Base-by-base conservation (phyloP, 78 protist genomes). In the Dictyostelium discoideum region DNA sequence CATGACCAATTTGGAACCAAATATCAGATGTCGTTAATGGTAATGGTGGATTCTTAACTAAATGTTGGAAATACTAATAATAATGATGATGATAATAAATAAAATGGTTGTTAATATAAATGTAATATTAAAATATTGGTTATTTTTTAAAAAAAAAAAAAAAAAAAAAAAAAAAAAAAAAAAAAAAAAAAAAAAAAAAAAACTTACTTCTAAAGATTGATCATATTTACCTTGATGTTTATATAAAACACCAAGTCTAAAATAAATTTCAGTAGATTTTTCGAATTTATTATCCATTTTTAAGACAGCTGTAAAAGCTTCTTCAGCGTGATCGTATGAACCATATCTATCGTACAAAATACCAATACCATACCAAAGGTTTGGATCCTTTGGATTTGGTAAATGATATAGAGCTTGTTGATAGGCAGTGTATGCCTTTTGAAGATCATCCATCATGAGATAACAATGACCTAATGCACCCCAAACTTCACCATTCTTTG, bases 331-430 rank as follows among this genome's bases (percentile, higher is more conserved):
- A 40, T 98, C 98, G 44, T 81, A 92, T 13, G 98, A 97, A 48
- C 98, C 98, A 80, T 92, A 98, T 20, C 98, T 74, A 29, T 98
- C 98, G 44, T 98, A 98, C 8, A 98, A 67, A 37, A 98, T 85
- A 60, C 98, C 98, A 78, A 98, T 97, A 1, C 98, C 98, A 69
- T 97, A 98, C 98, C 98, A 98, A 67, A 98, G 96, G 29, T 96
- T 94, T 37, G 98, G 98, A 83, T 97, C 98, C 85, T 93, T 93
- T 37, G 98, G 97, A 57, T 96, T 97, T 18, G 97, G 96, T 20
- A 97, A 93, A 54, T 97, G 97, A 57, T 93, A 96, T 18, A 98
- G 63, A 7, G 98, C 98, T 20, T 97, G 98, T 80, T 98, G 98
- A 83, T 98, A 98, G 3, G 98, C 97, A 9, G 86, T 67, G 90